Base-by-base conservation (phyloP, 2,329 filamentous ascomycete genomes). In the Juglanconis juglandina region DNA sequence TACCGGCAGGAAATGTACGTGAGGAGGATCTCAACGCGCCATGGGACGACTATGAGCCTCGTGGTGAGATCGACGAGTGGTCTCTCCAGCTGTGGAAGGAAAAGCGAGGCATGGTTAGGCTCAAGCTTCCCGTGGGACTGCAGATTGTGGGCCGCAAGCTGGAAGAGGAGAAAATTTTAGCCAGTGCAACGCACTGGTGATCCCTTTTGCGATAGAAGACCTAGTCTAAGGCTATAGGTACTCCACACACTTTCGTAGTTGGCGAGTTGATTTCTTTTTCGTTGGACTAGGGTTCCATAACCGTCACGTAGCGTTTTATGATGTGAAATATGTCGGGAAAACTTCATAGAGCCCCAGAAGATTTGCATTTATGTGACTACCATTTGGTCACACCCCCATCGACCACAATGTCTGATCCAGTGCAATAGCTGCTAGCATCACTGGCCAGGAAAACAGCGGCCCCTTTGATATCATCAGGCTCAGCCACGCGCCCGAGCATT, bases 81-180 rank as follows among this genome's bases (percentile, higher is more conserved):
- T 84, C 85, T 65, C 78, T 75, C 71, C 68, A 68, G 5, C 62
- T 81, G 11, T 83, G 81, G 74, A 71, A 78, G 56, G 67, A 71
- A 5, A 65, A 70, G 3, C 75, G 75, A 61, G 69, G 77, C 42
- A 74, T 74, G 71, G 59, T 61, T 1, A 42, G 63, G 10, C 65
- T 73, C 1, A 73, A 72, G 0, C 71, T 81, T 54, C 82, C 82
- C 0, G 75, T 86, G 7, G 78, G 79, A 2, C 62, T 86, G 37
- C 82, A 86, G 68, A 72, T 86, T 30, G 73, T 84, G 11, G 79
- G 79, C 5, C 73, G 75, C 32, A 78, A 76, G 56, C 71, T 83
- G 14, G 77, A 86, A 50, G 83, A 86, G 60, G 83, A 86, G 67
- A 84, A 77, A 67, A 73, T 84, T 0, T 66, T 85, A 24, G 24